Evolutionary conservation across 306 rosid genomes (phyloP), one percentile per base, ranked within the genome.

Genomic region (Urtica urens): DNA sequence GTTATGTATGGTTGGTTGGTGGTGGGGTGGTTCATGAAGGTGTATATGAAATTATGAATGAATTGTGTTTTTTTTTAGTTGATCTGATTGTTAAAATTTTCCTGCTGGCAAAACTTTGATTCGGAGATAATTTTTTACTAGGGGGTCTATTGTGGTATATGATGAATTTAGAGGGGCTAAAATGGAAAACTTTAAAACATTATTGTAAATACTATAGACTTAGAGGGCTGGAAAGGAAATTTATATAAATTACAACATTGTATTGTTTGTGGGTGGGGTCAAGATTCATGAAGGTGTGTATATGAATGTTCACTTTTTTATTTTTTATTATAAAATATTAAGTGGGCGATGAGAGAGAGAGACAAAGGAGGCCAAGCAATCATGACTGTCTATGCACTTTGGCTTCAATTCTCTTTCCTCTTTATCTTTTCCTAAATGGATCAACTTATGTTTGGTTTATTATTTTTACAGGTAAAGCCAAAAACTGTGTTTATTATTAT

Each of bases 141-240:
- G 74, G 75, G 55, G 67, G 58, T 66, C 63, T 70, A 59, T 43
- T 62, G 21, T 62, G 65, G 33, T 69, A 69, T 78, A 53, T 35
- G 75, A 72, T 70, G 71, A n/a, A n/a, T n/a, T n/a, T 8, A 68
- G 74, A 60, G 83, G 72, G 68, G 40, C 13, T 7, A 13, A 42
- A 61, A 80, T 83, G 72, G 76, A 73, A 80, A 80, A 80, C 76
- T 72, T 64, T 78, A 76, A 65, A 68, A 56, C 64, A 61, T 76
- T 64, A 57, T 69, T 76, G 73, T n/a, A n/a, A n/a, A n/a, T n/a
- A n/a, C n/a, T n/a, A n/a, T n/a, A n/a, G n/a, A n/a, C n/a, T n/a
- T n/a, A n/a, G n/a, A n/a, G n/a, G n/a, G n/a, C n/a, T n/a, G n/a
- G n/a, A n/a, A n/a, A n/a, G n/a, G n/a, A n/a, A n/a, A n/a, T n/a